phyloP scores from a whole-genome alignment of 345 rosid species.

The Eucalyptus sp. region DNA sequence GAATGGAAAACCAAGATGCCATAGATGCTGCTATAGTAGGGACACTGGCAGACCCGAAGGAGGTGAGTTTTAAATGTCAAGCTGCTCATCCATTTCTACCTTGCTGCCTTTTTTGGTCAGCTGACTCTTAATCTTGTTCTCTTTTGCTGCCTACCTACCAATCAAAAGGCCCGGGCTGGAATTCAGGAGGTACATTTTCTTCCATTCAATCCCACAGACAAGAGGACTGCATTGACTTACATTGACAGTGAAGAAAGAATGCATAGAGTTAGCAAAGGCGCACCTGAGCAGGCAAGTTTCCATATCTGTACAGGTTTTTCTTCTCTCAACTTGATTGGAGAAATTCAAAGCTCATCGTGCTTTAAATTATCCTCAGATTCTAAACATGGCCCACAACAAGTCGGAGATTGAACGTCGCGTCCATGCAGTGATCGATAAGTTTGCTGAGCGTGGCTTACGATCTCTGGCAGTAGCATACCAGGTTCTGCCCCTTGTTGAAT shows the following conservation, averaged over 20 bases:
- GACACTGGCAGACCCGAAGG: conserved; percentile 97
- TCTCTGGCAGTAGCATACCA: conserved; percentile 98
- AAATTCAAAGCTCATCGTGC: not conserved
- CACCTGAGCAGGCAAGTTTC: conserved; percentile 86
- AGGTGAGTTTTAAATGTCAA: conserved; percentile 24
- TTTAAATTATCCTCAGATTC: conserved; percentile 35
- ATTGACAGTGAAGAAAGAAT: conserved; percentile 65
- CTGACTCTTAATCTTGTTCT: not conserved
- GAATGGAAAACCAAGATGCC: conserved; percentile 94
- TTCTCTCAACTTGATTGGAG: not conserved
- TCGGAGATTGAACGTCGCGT: conserved; percentile 86
- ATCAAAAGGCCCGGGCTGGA: conserved; percentile 89
- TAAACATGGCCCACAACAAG: conserved; percentile 81
- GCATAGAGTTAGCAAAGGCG: conserved; percentile 99
- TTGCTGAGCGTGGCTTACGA: conserved; percentile 90
- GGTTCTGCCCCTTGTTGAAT: conserved; percentile 19
- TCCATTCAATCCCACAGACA: conserved; percentile 97
- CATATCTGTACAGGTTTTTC: not conserved
- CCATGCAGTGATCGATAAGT: conserved; percentile 89
- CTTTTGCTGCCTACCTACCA: not conserved
- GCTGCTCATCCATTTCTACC: not conserved
- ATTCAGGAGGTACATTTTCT: conserved; percentile 91
- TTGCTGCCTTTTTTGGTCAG: not conserved
- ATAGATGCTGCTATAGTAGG: conserved; percentile 95
- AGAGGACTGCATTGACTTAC: conserved; percentile 92